A percentile compares a stretch with the other conserved stretches of the same genome.
Evolutionary conservation across 2,329 filamentous ascomycete species (phyloP).

Genomic region (Cordyceps cicadae): DNA sequence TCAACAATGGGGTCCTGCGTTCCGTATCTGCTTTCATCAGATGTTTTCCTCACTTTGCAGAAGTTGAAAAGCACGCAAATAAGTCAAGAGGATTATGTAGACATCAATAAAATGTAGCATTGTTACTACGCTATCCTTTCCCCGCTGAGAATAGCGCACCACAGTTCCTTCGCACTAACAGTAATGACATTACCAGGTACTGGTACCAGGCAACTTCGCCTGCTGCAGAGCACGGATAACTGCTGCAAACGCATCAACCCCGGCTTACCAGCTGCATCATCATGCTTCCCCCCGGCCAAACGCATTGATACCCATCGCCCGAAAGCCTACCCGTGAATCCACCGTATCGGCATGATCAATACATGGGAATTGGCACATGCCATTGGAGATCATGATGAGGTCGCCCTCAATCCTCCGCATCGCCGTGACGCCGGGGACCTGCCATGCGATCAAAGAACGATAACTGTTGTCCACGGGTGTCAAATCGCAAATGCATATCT

Average conservation of each 20-base stretch:
- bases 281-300: neutral
- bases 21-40: no score
- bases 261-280: neutral
- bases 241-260: neutral
- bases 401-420: neutral
- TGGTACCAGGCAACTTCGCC: no score
- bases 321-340: neutral
- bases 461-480: neutral
- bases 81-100: no score
- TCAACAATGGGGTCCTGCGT: no score
- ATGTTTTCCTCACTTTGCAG: no score
- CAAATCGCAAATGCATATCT: neutral
- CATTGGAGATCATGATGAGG: neutral
- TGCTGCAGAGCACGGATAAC: no score
- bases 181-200: neutral
- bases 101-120: no score
- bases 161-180: neutral
- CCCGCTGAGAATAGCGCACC: no score
- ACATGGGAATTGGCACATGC: neutral
- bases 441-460: constrained; percentile 11
- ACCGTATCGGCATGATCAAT: neutral
- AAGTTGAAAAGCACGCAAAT: no score
- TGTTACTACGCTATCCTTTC: no score
- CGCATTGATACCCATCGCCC: neutral
- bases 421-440: neutral